Evolutionary conservation across 441 rosid genomes (phyloP).

Genomic region (Populus hybrid): DNA sequence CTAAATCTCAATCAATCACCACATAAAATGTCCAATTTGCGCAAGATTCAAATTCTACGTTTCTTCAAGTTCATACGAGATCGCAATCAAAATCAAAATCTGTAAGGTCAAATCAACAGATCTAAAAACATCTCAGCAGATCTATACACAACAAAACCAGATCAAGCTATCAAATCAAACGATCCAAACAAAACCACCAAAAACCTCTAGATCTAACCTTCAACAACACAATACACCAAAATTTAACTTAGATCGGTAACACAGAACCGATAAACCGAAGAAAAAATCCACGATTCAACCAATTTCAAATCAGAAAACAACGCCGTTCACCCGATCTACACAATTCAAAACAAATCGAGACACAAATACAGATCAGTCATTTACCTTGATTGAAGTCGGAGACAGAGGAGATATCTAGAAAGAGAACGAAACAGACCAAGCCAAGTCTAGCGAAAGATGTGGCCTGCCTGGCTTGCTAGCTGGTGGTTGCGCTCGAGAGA

Average conservation of each 20-base stretch:
- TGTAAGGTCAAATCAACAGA: not conserved
- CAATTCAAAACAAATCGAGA: not conserved
- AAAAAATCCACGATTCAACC: not conserved
- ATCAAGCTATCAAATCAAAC: slow-evolving; percentile 20
- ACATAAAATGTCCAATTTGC: not conserved
- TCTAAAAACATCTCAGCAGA: slow-evolving; percentile 13
- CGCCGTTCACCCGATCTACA: not conserved
- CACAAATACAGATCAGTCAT: not conserved
- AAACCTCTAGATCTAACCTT: slow-evolving; percentile 10
- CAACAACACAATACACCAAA: not conserved
- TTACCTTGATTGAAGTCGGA: not conserved
- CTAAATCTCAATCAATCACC: not conserved
- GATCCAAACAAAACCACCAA: not conserved
- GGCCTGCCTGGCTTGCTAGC: slow-evolving; percentile 1
- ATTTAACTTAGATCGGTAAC: slow-evolving; percentile 11
- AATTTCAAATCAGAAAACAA: not conserved
- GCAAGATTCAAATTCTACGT: not conserved
- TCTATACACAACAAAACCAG: slow-evolving; percentile 19
- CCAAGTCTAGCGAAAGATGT: not conserved
- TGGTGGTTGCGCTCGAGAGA: not conserved
- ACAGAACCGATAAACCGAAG: not conserved
- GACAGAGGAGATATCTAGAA: slow-evolving; percentile 16
- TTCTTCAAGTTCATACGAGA: not conserved
- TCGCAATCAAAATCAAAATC: not conserved
- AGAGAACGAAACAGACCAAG: slow-evolving; percentile 4